Evolutionary conservation across 1,139 yeast genomes (phyloP).

Genomic region (Wickerhamomyces sp.): DNA sequence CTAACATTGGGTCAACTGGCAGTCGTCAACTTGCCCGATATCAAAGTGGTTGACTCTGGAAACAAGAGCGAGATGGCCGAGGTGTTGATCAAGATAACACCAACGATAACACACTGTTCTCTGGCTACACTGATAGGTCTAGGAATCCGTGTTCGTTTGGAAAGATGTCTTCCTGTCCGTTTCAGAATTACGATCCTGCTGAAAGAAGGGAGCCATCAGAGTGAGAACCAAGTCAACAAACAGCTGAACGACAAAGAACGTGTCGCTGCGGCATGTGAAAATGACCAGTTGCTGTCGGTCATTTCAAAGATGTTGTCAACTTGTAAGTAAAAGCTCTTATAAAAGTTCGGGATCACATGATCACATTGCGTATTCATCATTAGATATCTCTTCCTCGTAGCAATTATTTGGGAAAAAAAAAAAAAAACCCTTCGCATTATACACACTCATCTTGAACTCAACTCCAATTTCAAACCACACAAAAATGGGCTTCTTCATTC

Average conservation of each 20-base stretch:
- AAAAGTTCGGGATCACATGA: too few relatives aligned
- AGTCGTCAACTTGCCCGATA: conserved; percentile 83
- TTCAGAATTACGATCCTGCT: conserved; percentile 75
- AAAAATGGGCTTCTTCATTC: conserved; percentile 81
- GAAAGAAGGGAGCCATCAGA: conserved; percentile 91
- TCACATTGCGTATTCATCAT: too few relatives aligned
- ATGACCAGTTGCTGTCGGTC: conserved; percentile 82
- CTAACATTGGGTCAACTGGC: conserved; percentile 90
- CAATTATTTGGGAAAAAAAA: too few relatives aligned
- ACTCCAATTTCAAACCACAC: too few relatives aligned
- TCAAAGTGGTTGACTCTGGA: conserved; percentile 56
- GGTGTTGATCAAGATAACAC: conserved; percentile 81
- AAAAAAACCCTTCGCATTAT: too few relatives aligned
- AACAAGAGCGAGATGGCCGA: conserved; percentile 56
- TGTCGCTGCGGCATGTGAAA: conserved; percentile 98
- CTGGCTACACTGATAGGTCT: conserved; percentile 93
- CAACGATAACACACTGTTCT: conserved; percentile 97
- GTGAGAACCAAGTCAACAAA: conserved; percentile 92
- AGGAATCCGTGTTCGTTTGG: conserved; percentile 88
- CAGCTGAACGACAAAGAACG: conserved; percentile 96
- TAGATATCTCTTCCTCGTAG: too few relatives aligned
- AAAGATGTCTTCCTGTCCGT: conserved; percentile 81
- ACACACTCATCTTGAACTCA: too few relatives aligned
- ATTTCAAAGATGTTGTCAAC: conserved; percentile 88
- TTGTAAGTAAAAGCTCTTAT: conserved; percentile 39